A percentile compares a stretch with the other conserved stretches of the same genome.
Evolutionary conservation across 495 filamentous ascomycete species (phyloP).

Genomic region (Aspergillus cavernicola): DNA sequence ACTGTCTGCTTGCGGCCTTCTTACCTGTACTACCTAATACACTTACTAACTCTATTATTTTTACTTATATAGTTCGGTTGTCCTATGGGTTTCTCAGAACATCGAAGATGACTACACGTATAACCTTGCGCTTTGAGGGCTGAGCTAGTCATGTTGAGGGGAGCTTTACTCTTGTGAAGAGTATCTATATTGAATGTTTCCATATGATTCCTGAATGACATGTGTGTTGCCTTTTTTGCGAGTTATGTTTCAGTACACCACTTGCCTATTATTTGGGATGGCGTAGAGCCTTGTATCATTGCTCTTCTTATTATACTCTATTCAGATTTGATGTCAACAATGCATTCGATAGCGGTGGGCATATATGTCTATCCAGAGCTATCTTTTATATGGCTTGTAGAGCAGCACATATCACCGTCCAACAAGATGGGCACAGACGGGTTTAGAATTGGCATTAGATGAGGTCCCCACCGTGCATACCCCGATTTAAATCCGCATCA

Average conservation of each 20-base stretch:
- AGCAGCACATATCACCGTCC: background rate
- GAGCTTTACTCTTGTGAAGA: background rate
- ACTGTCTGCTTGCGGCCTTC: background rate
- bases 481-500: background rate
- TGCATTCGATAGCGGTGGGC: background rate
- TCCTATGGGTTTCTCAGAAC: constrained; percentile 97
- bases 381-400: background rate
- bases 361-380: background rate
- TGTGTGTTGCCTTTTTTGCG: background rate
- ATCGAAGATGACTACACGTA: constrained; percentile 99
- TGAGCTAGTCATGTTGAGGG: background rate
- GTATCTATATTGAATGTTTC: constrained; percentile 3
- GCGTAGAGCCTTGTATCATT: constrained; percentile 9
- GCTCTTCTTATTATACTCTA: background rate
- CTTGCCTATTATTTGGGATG: background rate
- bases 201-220: background rate
- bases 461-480: background rate
- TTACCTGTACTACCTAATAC: no score
- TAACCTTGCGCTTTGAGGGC: constrained; percentile 72
- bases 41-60: constrained; percentile 16
- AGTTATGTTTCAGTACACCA: background rate
- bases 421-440: background rate
- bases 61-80: constrained; percentile 58
- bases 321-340: background rate
- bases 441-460: no score